Evolutionary conservation across 805 yeast genomes (phyloP).

Genomic region (Candida odintsovae): DNA sequence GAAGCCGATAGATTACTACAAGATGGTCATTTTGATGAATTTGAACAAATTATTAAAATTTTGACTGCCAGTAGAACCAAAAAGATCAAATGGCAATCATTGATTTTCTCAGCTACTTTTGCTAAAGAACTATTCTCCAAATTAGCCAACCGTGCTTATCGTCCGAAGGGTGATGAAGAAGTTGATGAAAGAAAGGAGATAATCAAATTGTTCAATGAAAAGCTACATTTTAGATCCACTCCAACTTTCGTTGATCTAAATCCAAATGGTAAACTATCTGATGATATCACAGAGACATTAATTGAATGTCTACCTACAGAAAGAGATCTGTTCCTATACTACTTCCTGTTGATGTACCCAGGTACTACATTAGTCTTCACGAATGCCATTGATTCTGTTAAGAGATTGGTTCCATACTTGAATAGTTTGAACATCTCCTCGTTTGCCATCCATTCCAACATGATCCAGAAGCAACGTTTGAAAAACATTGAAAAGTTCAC

Average conservation of each 20-base stretch:
- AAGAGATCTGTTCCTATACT: conserved; percentile 85
- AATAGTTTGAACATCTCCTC: conserved; percentile 61
- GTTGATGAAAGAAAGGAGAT: conserved; percentile 48
- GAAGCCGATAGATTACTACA: conserved; percentile 95
- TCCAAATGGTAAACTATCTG: conserved; percentile 75
- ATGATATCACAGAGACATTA: conserved; percentile 73
- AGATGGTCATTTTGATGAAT: conserved; percentile 94
- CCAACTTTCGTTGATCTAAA: conserved; percentile 81
- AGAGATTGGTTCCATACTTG: conserved; percentile 72
- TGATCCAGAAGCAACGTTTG: conserved; percentile 91
- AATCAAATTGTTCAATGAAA: conserved; percentile 55
- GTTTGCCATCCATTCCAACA: conserved; percentile 83
- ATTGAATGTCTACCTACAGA: conserved; percentile 89
- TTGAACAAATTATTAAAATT: conserved; percentile 71
- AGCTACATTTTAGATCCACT: conserved; percentile 63
- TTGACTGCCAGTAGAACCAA: conserved; percentile 46
- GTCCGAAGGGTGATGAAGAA: conserved; percentile 25
- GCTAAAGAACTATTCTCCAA: conserved; percentile 77
- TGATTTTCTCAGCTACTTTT: conserved; percentile 95
- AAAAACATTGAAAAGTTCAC: conserved; percentile 79
- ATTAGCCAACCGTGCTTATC: conserved; percentile 39
- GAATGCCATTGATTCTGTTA: conserved; percentile 92
- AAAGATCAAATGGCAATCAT: conserved; percentile 61
- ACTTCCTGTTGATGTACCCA: conserved; percentile 78
- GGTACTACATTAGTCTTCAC: conserved; percentile 90